These are phyloP conservation scores for Periglandula ipomoeae DNA, from an alignment of 2,329 filamentous ascomycete species.

Conservation along the genomic window DNA sequence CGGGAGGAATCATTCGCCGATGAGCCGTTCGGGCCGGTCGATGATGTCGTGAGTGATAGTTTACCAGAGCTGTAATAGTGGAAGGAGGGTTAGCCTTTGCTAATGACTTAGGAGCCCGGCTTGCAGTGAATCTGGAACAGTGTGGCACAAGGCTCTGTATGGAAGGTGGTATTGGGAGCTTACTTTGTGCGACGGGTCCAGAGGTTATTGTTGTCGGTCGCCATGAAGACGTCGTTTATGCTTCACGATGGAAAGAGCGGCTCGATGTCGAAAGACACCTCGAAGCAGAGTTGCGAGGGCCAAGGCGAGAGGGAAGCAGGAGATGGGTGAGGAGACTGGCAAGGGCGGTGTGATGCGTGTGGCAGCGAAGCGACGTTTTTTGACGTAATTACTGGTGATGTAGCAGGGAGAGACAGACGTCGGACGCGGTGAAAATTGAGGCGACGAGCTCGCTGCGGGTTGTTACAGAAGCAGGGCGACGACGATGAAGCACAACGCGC, in stretches of 20 bases:
- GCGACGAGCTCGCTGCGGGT: background rate
- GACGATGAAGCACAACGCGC: background rate
- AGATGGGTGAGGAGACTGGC: background rate
- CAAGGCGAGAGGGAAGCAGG: slow-evolving; percentile 4
- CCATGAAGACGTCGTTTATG: slow-evolving; percentile 39
- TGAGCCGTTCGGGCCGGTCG: slow-evolving; percentile 41
- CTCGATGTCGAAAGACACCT: slow-evolving; percentile 14
- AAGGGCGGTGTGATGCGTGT: background rate
- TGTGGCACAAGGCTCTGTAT: slow-evolving; percentile 1
- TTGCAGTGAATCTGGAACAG: background rate
- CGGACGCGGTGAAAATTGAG: slow-evolving; percentile 2
- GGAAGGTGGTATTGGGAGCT: slow-evolving; percentile 21
- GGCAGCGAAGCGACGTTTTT: background rate
- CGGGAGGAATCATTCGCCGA: slow-evolving; percentile 49
- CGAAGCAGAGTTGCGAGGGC: slow-evolving; percentile 14
- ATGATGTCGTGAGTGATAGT: slow-evolving; percentile 76
- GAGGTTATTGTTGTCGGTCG: slow-evolving; percentile 33
- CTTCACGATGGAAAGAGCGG: slow-evolving; percentile 10
- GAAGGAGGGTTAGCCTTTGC: background rate
- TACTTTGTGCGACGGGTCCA: slow-evolving; percentile 83
- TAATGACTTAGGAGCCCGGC: background rate
- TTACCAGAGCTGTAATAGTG: slow-evolving; percentile 61
- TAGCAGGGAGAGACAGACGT: background rate
- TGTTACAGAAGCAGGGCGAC: background rate
- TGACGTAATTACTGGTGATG: background rate